These are phyloP conservation scores for Penicillium diatomitis DNA, from an alignment of 495 filamentous ascomycete species.

Conservation along the genomic window DNA sequence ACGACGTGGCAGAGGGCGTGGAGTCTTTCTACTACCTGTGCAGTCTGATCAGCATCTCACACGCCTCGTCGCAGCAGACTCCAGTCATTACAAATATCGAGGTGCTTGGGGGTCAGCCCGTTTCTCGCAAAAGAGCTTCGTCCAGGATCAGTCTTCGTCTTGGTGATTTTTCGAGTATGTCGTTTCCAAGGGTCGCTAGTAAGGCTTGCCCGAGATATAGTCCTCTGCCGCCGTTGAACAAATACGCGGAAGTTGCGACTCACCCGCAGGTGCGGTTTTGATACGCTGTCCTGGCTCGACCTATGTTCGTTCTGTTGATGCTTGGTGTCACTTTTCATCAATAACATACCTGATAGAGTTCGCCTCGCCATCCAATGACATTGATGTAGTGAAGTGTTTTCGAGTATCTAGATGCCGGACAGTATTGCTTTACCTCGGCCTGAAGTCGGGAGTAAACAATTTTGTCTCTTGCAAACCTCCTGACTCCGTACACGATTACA, in stretches of 20 bases:
- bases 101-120: neutral
- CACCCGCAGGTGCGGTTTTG: conserved; percentile 18
- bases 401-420: neutral
- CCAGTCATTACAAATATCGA: conserved; percentile 1
- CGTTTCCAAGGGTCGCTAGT: conserved; percentile 1
- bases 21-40: conserved; percentile 19
- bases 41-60: conserved; percentile 18
- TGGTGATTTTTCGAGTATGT: conserved; percentile 7
- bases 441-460: neutral
- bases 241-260: conserved; percentile 4
- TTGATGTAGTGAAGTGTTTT: neutral
- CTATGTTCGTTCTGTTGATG: too few relatives aligned
- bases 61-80: neutral
- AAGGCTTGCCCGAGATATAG: conserved; percentile 14
- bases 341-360: too few relatives aligned
- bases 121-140: conserved; percentile 10
- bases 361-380: neutral
- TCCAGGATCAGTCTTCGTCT: conserved; percentile 14
- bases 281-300: neutral
- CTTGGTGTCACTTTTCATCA: too few relatives aligned
- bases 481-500: neutral
- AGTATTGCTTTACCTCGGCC: neutral
- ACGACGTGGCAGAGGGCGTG: conserved; percentile 6
- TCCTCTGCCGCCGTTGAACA: conserved; percentile 12
- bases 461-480: neutral